Percentiles rank a stretch among this genome's conserved stretches.
Conservation (phyloP, 1,284 basidiomycete species). For the Trichosporon ovoides region DNA sequence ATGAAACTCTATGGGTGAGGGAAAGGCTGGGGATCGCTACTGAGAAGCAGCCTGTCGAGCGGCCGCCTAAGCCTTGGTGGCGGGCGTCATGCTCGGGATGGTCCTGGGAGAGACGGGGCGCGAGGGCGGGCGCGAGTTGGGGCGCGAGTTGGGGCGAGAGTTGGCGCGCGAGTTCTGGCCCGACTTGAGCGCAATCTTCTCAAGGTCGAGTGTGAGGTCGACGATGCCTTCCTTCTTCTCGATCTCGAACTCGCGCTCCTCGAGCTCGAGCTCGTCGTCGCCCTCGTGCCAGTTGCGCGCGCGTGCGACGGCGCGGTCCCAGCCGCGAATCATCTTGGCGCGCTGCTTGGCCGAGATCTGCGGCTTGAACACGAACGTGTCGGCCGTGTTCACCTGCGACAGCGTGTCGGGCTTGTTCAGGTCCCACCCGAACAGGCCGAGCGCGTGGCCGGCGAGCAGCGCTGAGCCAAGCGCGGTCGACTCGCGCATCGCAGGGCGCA, state of each 20-base stretch:
- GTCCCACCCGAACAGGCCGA: constrained; percentile 92
- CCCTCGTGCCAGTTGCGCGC: constrained; percentile 62
- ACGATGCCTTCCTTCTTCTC: constrained; percentile 18
- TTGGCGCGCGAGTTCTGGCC: not conserved
- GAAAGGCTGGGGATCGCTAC: too few species aligned
- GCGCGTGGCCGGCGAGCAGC: constrained; percentile 84
- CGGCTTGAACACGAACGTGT: constrained; percentile 67
- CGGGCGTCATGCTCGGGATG: not conserved
- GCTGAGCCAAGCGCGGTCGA: constrained; percentile 96
- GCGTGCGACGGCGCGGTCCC: constrained; percentile 78
- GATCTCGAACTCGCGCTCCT: constrained; percentile 21
- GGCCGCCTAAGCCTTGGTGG: not conserved
- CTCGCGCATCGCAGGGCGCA: constrained; percentile 93
- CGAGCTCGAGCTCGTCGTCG: constrained; percentile 15
- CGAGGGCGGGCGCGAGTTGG: not conserved
- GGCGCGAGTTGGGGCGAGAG: not conserved
- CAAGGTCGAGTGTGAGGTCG: constrained; percentile 2
- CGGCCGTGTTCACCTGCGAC: constrained; percentile 79
- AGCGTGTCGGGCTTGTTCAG: constrained; percentile 77
- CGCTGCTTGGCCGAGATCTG: constrained; percentile 56
- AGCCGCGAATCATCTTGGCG: constrained; percentile 63
- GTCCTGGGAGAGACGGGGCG: not conserved
- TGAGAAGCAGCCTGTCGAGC: too few species aligned
- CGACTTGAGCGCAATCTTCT: not conserved
- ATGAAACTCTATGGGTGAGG: not conserved